phyloP scores from a whole-genome alignment of 495 filamentous ascomycete species.

The Hapsidospora chrysogenum region DNA sequence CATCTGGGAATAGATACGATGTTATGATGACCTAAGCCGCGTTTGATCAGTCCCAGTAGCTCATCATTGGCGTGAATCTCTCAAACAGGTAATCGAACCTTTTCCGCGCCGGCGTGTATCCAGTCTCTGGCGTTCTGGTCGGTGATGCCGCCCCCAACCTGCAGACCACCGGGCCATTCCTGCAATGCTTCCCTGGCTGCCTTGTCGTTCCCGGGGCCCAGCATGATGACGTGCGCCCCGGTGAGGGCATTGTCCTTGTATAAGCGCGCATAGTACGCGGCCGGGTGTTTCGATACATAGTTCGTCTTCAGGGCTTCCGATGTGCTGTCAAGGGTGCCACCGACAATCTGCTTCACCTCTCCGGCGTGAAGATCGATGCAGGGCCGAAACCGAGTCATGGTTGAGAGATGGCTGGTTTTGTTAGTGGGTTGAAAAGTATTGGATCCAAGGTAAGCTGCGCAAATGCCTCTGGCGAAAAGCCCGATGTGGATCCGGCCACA shows the following conservation, averaged over 20 bases:
- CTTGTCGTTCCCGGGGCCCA: slow-evolving; percentile 70
- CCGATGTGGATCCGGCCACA: too few relatives aligned
- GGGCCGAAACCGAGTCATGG: slow-evolving; percentile 93
- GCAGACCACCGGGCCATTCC: slow-evolving; percentile 61
- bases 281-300: slow-evolving; percentile 67
- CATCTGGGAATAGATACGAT: slow-evolving; percentile 64
- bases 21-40: slow-evolving; percentile 71
- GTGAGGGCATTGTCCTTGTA: slow-evolving; percentile 56
- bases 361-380: slow-evolving; percentile 96
- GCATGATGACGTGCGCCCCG: slow-evolving; percentile 90
- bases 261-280: slow-evolving; percentile 60
- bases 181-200: slow-evolving; percentile 61
- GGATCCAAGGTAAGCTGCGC: too few relatives aligned
- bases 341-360: slow-evolving; percentile 95
- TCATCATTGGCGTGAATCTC: not conserved
- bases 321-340: slow-evolving; percentile 63
- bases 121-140: slow-evolving; percentile 69
- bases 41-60: not conserved
- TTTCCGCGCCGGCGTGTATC: slow-evolving; percentile 78
- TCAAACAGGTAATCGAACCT: slow-evolving; percentile 35
- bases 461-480: too few relatives aligned
- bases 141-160: slow-evolving; percentile 84
- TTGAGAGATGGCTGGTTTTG: too few relatives aligned
- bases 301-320: slow-evolving; percentile 66
- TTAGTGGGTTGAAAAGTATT: too few relatives aligned